A percentile compares a stretch with the other conserved stretches of the same genome.
phyloP scores from a whole-genome alignment of 2,329 filamentous ascomycete genomes.

The Arthroderma sp. region DNA sequence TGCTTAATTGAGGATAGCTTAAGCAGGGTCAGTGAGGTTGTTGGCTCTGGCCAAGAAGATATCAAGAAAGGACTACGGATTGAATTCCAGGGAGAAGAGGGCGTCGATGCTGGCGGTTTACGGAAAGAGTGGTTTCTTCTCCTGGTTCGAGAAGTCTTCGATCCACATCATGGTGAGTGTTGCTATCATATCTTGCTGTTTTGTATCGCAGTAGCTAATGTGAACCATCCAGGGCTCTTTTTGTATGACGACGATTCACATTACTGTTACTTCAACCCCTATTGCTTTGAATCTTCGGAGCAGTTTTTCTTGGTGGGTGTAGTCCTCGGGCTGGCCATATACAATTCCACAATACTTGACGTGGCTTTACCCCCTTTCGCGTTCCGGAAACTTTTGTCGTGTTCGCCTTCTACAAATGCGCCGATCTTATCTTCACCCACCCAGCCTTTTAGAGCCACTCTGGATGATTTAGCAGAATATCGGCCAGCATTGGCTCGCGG shows the following conservation, averaged over 20 bases:
- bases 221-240: conserved; percentile 57
- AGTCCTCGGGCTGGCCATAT: conserved; percentile 77
- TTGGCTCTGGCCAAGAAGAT: conserved; percentile 67
- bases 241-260: conserved; percentile 80
- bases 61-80: conserved; percentile 84
- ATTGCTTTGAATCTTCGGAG: conserved; percentile 79
- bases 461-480: conserved; percentile 74
- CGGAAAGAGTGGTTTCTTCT: conserved; percentile 93
- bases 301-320: conserved; percentile 86
- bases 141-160: conserved; percentile 77
- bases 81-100: conserved; percentile 76
- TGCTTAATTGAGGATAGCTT: conserved; percentile 83
- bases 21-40: conserved; percentile 68
- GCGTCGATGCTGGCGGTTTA: conserved; percentile 76
- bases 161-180: conserved; percentile 66
- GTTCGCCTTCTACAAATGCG: conserved; percentile 50
- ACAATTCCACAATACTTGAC: conserved; percentile 88
- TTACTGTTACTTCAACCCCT: conserved; percentile 87
- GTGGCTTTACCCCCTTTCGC: conserved; percentile 77
- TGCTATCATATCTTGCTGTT: not conserved
- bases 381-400: conserved; percentile 72
- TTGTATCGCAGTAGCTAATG: not conserved
- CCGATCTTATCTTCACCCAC: conserved; percentile 44
- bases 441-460: conserved; percentile 53
- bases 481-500: conserved; percentile 63